Evolutionary conservation across 345 rosid species (phyloP).

Genomic region (Erodium maritimum): DNA sequence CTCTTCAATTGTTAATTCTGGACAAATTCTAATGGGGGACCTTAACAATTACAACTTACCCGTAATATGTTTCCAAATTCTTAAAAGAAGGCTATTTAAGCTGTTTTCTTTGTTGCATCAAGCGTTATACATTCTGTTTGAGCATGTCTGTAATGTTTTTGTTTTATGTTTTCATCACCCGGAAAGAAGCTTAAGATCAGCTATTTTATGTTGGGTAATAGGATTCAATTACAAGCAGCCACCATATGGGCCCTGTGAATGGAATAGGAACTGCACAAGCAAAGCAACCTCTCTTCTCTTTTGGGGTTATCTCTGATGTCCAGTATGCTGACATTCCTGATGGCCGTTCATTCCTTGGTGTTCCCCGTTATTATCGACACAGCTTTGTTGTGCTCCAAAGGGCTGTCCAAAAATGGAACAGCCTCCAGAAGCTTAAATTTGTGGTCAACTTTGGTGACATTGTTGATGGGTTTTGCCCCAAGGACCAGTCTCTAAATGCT

Average conservation of each 20-base stretch:
- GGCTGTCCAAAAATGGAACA: constrained; percentile 71
- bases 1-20: background rate
- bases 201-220: background rate
- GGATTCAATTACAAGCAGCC: constrained; percentile 4
- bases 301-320: constrained; percentile 81
- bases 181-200: background rate
- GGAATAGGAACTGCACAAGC: constrained; percentile 19
- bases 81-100: too few relatives aligned
- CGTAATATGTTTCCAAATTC: background rate
- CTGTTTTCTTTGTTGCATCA: background rate
- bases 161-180: background rate
- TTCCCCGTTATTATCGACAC: constrained; percentile 70
- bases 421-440: constrained; percentile 43
- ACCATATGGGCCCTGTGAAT: constrained; percentile 38
- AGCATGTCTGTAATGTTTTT: too few relatives aligned
- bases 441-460: constrained; percentile 80
- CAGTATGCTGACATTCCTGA: constrained; percentile 91
- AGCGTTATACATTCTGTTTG: too few relatives aligned
- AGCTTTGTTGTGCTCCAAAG: constrained; percentile 60
- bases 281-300: constrained; percentile 62
- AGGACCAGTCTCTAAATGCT: constrained; percentile 44
- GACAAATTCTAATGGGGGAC: too few relatives aligned
- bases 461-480: constrained; percentile 71
- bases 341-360: constrained; percentile 68
- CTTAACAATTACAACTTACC: too few relatives aligned